Percentiles rank a stretch among this genome's conserved stretches.
phyloP scores from a whole-genome alignment of 2,329 filamentous ascomycete genomes.

The Alternaria dauci region DNA sequence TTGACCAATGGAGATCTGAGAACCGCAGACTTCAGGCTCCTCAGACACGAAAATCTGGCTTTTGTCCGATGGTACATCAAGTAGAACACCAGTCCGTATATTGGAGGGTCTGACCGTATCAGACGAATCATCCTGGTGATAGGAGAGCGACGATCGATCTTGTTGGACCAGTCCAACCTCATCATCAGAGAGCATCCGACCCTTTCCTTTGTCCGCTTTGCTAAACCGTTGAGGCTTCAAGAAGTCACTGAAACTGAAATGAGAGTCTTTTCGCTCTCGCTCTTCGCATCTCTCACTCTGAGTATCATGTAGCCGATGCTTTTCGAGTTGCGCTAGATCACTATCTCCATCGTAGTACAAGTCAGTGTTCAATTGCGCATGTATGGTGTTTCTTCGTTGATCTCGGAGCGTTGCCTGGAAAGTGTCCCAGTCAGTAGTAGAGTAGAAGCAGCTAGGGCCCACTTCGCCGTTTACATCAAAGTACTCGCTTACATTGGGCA shows the following conservation, averaged over 20 bases:
- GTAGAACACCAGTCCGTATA: not conserved
- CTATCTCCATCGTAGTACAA: conserved; percentile 1
- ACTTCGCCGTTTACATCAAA: conserved; percentile 11
- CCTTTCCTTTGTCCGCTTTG: conserved; percentile 17
- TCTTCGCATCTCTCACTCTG: not conserved
- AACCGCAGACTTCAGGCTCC: not conserved
- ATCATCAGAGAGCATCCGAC: not conserved
- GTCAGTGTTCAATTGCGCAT: not conserved
- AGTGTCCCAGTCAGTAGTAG: conserved; percentile 13
- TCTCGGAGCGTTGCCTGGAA: conserved; percentile 12
- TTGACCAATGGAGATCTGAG: not conserved
- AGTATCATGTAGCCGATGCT: not conserved
- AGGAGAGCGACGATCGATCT: not conserved
- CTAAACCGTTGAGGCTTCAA: conserved; percentile 4
- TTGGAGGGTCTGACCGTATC: not conserved
- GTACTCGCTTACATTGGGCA: conserved; percentile 15
- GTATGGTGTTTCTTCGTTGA: not conserved
- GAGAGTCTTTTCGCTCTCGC: conserved; percentile 13
- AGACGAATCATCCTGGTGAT: not conserved
- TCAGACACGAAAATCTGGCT: not conserved
- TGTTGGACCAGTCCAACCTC: not conserved
- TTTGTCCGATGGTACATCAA: not conserved
- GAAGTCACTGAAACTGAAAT: conserved; percentile 4
- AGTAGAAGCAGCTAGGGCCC: conserved; percentile 14
- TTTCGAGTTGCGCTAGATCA: not conserved